A percentile compares a stretch with the other conserved stretches of the same genome.
Conservation (phyloP, 768 basidiomycete species). For the Tylopilus sp. region DNA sequence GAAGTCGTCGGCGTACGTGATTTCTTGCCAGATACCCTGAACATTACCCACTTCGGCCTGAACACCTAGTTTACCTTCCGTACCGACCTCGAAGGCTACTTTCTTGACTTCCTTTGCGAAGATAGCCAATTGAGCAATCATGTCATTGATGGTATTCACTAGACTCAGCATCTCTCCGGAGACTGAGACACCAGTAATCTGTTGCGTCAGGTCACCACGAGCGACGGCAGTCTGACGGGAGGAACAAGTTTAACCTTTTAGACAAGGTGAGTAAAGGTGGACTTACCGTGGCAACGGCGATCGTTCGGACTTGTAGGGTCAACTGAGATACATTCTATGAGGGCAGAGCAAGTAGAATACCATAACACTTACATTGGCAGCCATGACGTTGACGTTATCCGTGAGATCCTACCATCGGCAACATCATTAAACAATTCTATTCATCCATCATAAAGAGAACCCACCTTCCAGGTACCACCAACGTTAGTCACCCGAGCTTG, state of each 20-base stretch:
- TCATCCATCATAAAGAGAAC: background rate
- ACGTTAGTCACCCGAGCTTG: slow-evolving; percentile 93
- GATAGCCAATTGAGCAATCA: slow-evolving; percentile 65
- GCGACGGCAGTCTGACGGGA: slow-evolving; percentile 78
- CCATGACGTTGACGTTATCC: slow-evolving; percentile 96
- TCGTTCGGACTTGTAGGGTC: slow-evolving; percentile 90
- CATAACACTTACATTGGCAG: slow-evolving; percentile 65
- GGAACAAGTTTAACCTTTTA: background rate
- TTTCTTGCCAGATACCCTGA: slow-evolving; percentile 98
- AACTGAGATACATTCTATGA: slow-evolving; percentile 44
- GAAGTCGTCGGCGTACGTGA: slow-evolving; percentile 63
- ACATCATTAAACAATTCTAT: background rate
- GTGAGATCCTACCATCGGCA: slow-evolving; percentile 63
- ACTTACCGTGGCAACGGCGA: slow-evolving; percentile 86
- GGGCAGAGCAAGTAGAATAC: background rate
- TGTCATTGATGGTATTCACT: slow-evolving; percentile 96
- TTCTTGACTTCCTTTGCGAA: slow-evolving; percentile 86
- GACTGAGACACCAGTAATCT: slow-evolving; percentile 89
- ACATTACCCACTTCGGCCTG: slow-evolving; percentile 97
- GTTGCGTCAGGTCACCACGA: slow-evolving; percentile 87
- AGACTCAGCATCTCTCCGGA: slow-evolving; percentile 95
- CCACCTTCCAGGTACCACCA: slow-evolving; percentile 90
- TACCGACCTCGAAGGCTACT: slow-evolving; percentile 96
- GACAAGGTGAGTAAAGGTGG: background rate
- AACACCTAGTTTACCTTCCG: slow-evolving; percentile 97